phyloP scores from a whole-genome alignment of 2,329 filamentous ascomycete genomes.

The Bimuria novae-zelandiae region DNA sequence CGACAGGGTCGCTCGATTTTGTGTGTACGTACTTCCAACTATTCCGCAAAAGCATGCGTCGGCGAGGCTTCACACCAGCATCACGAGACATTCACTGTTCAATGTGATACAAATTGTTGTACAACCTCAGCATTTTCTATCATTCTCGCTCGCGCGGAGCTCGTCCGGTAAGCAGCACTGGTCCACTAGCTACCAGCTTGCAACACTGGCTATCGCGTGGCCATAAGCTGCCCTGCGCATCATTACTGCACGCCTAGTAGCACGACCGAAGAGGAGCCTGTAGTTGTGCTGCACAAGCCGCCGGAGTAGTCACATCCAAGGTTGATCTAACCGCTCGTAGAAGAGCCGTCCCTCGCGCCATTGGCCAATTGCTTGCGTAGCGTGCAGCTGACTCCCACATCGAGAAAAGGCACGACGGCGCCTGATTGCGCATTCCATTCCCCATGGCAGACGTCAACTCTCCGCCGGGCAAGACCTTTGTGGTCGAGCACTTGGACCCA shows the following conservation, averaged over 20 bases:
- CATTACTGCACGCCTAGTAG: not conserved
- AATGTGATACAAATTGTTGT: not conserved
- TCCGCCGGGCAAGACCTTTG: conserved; percentile 70
- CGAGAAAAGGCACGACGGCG: conserved; percentile 23
- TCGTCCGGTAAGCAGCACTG: not conserved
- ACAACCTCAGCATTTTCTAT: not conserved
- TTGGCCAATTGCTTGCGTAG: conserved; percentile 28
- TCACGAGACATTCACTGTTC: not conserved
- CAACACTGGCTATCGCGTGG: not conserved
- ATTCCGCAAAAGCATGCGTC: not conserved
- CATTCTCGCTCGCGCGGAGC: not conserved
- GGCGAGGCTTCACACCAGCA: conserved; percentile 1
- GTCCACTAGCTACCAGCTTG: not conserved
- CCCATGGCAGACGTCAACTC: conserved; percentile 32
- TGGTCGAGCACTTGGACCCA: conserved; percentile 95
- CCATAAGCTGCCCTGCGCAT: conserved; percentile 5
- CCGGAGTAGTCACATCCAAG: conserved; percentile 1
- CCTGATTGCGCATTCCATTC: conserved; percentile 19
- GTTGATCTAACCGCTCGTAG: not conserved
- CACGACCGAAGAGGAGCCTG: conserved; percentile 2
- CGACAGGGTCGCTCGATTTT: conserved; percentile 26
- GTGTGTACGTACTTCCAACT: not conserved
- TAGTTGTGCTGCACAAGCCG: conserved; percentile 8
- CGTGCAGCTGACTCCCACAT: conserved; percentile 25
- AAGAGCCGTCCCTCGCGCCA: conserved; percentile 8